Percentiles rank a stretch among this genome's conserved stretches.
These are phyloP conservation scores for Fusarium musae DNA, from an alignment of 2,329 filamentous ascomycete species.

Conservation along the genomic window DNA sequence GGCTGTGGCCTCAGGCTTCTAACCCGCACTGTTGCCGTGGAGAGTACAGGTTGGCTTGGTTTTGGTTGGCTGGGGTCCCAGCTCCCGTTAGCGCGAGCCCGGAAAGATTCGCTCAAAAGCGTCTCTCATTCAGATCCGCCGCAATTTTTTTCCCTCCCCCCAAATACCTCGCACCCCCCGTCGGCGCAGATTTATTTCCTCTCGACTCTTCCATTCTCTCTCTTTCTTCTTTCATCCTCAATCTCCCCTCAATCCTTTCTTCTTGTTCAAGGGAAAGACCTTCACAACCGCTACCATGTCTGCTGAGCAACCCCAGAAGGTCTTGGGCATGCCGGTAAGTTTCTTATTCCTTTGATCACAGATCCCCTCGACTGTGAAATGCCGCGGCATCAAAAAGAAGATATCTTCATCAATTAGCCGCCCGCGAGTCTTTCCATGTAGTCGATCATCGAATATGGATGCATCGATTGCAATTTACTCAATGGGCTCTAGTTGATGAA, in stretches of 20 bases:
- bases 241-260: constrained; percentile 73
- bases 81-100: constrained; percentile 52
- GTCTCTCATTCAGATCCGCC: constrained; percentile 57
- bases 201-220: constrained; percentile 56
- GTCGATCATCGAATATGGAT: constrained; percentile 31
- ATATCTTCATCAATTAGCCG: constrained; percentile 9
- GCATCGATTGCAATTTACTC: background rate
- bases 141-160: constrained; percentile 61
- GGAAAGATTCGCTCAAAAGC: constrained; percentile 68
- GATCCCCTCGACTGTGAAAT: constrained; percentile 40
- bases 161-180: constrained; percentile 56
- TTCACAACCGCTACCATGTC: constrained; percentile 64
- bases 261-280: constrained; percentile 56
- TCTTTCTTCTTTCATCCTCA: constrained; percentile 57
- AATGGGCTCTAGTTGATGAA: background rate
- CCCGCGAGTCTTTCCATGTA: constrained; percentile 2
- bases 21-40: constrained; percentile 49
- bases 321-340: constrained; percentile 77
- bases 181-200: constrained; percentile 59
- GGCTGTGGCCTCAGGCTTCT: constrained; percentile 50
- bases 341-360: constrained; percentile 17
- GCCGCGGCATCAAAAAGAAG: constrained; percentile 45
- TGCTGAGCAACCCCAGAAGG: constrained; percentile 64
- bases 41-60: constrained; percentile 36
- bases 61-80: constrained; percentile 44